These are phyloP conservation scores for Aspergillus nomiae DNA, from an alignment of 2,329 filamentous ascomycete genomes.

Conservation along the genomic window DNA sequence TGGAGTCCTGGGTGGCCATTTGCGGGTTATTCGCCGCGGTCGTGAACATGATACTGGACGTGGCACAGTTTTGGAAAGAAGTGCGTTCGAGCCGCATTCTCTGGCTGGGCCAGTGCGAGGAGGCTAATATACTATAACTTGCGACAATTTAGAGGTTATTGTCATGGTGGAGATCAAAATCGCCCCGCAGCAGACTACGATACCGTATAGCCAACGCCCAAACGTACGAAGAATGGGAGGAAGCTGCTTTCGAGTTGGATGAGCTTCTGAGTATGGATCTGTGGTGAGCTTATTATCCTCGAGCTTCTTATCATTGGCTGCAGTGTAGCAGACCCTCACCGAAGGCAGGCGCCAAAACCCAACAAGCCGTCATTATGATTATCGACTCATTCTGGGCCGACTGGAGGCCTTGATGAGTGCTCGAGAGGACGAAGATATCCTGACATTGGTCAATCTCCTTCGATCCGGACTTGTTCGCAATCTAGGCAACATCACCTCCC, in stretches of 20 bases:
- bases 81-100: conserved; percentile 42
- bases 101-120: background rate
- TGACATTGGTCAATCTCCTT: conserved; percentile 75
- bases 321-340: background rate
- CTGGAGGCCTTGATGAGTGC: conserved; percentile 70
- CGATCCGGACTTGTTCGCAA: conserved; percentile 78
- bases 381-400: conserved; percentile 77
- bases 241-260: conserved; percentile 80
- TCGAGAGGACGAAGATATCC: conserved; percentile 70
- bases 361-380: conserved; percentile 81
- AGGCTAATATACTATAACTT: background rate
- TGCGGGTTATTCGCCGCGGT: conserved; percentile 40
- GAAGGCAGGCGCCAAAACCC: conserved; percentile 74
- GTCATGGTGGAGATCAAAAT: conserved; percentile 67
- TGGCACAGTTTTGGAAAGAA: conserved; percentile 64
- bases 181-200: conserved; percentile 65
- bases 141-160: conserved; percentile 60
- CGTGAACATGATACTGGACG: conserved; percentile 63
- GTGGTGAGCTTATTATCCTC: conserved; percentile 57
- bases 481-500: conserved; percentile 83
- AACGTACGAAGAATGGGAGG: conserved; percentile 83
- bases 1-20: conserved; percentile 28
- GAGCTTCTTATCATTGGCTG: too few species aligned
- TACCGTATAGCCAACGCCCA: conserved; percentile 66
- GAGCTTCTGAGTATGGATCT: conserved; percentile 76